Conservation (phyloP, 208 protist species). For the Crithidia thermophila region DNA sequence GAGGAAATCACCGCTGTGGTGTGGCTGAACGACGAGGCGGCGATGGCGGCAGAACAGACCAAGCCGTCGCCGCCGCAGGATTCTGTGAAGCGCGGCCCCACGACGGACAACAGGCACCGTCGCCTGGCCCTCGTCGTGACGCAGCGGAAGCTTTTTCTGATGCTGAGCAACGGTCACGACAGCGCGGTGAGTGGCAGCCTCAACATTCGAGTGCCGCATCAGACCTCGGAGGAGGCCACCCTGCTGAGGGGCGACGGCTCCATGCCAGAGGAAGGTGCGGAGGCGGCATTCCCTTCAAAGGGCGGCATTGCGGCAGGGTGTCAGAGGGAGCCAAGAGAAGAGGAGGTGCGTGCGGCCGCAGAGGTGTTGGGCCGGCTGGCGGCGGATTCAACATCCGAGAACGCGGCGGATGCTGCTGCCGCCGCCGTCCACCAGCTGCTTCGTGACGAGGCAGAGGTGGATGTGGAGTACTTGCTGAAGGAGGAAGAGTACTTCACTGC, state of each 20-base stretch:
- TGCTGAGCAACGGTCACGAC: conserved; percentile 15
- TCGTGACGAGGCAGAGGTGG: conserved; percentile 11
- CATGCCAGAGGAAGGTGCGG: conserved; percentile 7
- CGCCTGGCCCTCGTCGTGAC: conserved; percentile 26
- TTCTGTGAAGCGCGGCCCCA: neutral
- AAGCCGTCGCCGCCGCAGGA: neutral
- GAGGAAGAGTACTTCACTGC: conserved; percentile 34
- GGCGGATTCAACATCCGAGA: neutral
- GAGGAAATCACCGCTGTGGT: conserved; percentile 31
- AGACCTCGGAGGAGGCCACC: neutral
- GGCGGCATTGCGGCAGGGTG: too few relatives aligned
- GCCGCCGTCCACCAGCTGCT: neutral
- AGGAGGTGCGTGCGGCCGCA: too few relatives aligned
- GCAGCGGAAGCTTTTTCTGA: conserved; percentile 24
- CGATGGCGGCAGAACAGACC: neutral
- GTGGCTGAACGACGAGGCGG: conserved; percentile 17
- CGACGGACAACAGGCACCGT: neutral
- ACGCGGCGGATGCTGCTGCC: neutral
- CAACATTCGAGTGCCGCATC: neutral
- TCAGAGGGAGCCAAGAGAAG: too few relatives aligned
- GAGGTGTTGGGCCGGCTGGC: too few relatives aligned
- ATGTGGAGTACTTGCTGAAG: conserved; percentile 9
- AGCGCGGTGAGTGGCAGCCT: conserved; percentile 9
- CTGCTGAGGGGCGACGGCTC: neutral
- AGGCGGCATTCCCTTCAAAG: neutral